These are phyloP conservation scores for Pseudogymnoascus sp. DNA, from an alignment of 2,329 filamentous ascomycete genomes.

Conservation along the genomic window DNA sequence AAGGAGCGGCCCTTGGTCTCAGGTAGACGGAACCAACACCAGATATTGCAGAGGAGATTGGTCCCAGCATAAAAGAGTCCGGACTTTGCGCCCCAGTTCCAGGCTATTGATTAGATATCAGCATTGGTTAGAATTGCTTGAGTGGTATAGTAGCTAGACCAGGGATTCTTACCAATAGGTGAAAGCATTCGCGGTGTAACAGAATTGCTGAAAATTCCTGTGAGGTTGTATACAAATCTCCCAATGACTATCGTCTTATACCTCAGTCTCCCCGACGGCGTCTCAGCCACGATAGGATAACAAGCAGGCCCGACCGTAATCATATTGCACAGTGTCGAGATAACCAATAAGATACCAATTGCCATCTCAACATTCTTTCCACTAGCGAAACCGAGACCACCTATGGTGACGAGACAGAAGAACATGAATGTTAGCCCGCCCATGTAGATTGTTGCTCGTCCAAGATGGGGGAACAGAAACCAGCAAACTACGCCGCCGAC, in stretches of 20 bases:
- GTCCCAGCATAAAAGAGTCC: slow-evolving; percentile 27
- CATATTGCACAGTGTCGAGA: slow-evolving; percentile 29
- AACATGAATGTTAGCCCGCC: slow-evolving; percentile 33
- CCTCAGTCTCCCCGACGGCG: slow-evolving; percentile 19
- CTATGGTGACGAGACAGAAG: slow-evolving; percentile 53
- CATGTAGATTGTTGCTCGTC: slow-evolving; percentile 35
- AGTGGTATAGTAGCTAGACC: slow-evolving; percentile 9
- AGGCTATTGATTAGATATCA: slow-evolving; percentile 15
- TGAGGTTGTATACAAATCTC: slow-evolving; percentile 23
- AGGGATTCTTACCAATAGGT: slow-evolving; percentile 17
- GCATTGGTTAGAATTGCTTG: neutral
- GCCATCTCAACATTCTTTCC: slow-evolving; percentile 45
- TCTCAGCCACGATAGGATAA: slow-evolving; percentile 24
- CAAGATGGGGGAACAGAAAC: slow-evolving; percentile 33
- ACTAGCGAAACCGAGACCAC: slow-evolving; percentile 80
- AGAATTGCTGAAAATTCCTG: slow-evolving; percentile 23
- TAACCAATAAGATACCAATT: slow-evolving; percentile 28
- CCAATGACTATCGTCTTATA: slow-evolving; percentile 24
- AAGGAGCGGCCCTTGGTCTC: slow-evolving; percentile 74
- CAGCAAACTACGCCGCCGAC: slow-evolving; percentile 34
- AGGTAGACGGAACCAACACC: slow-evolving; percentile 48
- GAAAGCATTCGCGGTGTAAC: slow-evolving; percentile 24
- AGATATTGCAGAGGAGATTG: slow-evolving; percentile 25
- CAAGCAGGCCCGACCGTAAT: slow-evolving; percentile 29
- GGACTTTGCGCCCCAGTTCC: slow-evolving; percentile 28